Base-by-base conservation (phyloP, 805 yeast genomes). In the Schizosaccharomyces pombe region DNA sequence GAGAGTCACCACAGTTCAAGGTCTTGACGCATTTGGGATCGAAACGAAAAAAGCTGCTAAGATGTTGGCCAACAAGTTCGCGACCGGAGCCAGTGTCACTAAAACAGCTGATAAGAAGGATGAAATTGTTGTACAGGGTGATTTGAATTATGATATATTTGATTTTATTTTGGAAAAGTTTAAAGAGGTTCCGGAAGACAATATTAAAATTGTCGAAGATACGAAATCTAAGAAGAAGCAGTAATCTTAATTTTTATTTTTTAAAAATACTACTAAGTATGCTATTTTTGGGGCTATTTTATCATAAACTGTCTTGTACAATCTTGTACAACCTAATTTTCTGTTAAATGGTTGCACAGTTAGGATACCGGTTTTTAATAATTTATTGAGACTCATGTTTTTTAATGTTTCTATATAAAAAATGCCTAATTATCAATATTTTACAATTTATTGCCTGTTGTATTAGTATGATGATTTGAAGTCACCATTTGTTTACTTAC, bases 61-160 rank as follows among this genome's bases (percentile, higher is more conserved):
- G 72, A 79, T 86, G 0, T 87, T 89, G 67, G 91, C 96, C 0
- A 80, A 91, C 34, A 85, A 83, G 66, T 87, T 89, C 64, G 97
- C 97, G 12, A 87, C 96, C 6, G 97, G 97, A 54, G 89, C 95
- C 30, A 79, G 91, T 24, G 94, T 87, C 12, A 79, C 86, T 3
- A 87, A 87, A 68, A 83, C 78, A 59, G 86, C 79, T 2, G 97
- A 87, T 59, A 87, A 87, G 68, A 84, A 82, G 65, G 95, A 89
- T 58, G 97, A 87, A 64, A 77, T 87, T 56, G 76, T 85, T 56
- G 81, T 87, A 57, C 96, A 87, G 70, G 97, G 97, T 62, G 97
- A 89, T 67, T 91, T 87, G 47, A 82, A 86, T 56, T 95, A 86
- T 59, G 94, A 82, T 62, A 91, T 86, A 30, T 93, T 83, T 64